phyloP scores from a whole-genome alignment of 305 asterid genomes.

The Fraxinus albicans region DNA sequence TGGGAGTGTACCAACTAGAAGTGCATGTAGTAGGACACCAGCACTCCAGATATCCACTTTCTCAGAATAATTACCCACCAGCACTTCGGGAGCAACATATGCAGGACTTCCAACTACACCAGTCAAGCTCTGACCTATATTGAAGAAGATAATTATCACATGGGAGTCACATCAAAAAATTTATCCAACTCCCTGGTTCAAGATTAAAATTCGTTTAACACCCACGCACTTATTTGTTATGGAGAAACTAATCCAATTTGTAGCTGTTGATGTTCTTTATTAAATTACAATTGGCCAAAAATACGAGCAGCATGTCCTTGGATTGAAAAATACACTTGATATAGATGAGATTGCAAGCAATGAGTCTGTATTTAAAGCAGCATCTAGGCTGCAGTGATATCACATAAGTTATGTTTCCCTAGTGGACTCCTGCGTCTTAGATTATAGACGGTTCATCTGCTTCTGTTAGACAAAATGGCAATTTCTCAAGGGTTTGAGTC shows the following conservation, averaged over 20 bases:
- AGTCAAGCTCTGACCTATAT: constrained; percentile 58
- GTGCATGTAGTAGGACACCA: constrained; percentile 84
- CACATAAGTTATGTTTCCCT: not conserved
- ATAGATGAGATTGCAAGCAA: not conserved
- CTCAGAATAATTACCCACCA: constrained; percentile 78
- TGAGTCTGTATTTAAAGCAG: not conserved
- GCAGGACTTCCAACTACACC: constrained; percentile 92
- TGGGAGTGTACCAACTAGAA: constrained; percentile 75
- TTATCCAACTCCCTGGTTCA: not conserved
- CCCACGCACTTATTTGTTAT: not conserved
- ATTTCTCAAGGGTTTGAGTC: not conserved
- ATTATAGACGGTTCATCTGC: not conserved
- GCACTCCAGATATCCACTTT: constrained; percentile 92
- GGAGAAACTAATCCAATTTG: not conserved
- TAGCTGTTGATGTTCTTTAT: too few species aligned
- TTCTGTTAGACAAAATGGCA: not conserved
- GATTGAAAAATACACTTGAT: not conserved
- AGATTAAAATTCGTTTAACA: not conserved
- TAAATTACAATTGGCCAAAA: too few species aligned
- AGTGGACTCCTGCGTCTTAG: not conserved
- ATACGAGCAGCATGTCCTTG: not conserved
- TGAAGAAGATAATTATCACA: constrained; percentile 23
- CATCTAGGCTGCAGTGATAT: not conserved
- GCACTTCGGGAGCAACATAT: constrained; percentile 86
- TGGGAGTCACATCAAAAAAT: not conserved